A percentile compares a stretch with the other conserved stretches of the same genome.
Conservation (phyloP, 805 yeast genomes). For the Starmera amethionina region DNA sequence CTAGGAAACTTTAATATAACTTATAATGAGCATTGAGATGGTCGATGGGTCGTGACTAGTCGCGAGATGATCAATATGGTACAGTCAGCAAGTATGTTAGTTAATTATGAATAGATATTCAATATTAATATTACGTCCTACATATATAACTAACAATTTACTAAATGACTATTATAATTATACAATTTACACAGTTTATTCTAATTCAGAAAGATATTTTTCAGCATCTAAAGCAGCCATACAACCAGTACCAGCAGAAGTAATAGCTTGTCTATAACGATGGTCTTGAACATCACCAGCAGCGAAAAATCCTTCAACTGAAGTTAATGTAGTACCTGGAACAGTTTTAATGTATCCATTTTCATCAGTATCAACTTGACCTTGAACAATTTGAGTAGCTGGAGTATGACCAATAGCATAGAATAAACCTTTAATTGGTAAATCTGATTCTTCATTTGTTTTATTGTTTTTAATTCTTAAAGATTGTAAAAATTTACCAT, state of each 20-base stretch:
- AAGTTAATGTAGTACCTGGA: slow-evolving; percentile 84
- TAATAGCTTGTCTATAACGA: slow-evolving; percentile 95
- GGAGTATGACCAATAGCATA: slow-evolving; percentile 98
- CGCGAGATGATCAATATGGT: no score
- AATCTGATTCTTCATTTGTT: slow-evolving; percentile 57
- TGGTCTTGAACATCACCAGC: slow-evolving; percentile 99
- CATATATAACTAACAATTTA: no score
- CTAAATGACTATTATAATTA: neutral
- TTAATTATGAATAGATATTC: no score
- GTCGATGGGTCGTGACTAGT: no score
- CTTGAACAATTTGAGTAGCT: slow-evolving; percentile 74
- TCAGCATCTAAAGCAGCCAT: slow-evolving; percentile 98
- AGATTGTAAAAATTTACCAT: slow-evolving; percentile 69
- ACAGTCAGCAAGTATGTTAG: no score
- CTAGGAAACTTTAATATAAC: no score
- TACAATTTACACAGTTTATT: slow-evolving; percentile 12
- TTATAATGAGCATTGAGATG: no score
- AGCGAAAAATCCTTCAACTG: slow-evolving; percentile 87
- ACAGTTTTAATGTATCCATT: slow-evolving; percentile 81
- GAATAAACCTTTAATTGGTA: slow-evolving; percentile 84
- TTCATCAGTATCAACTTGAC: slow-evolving; percentile 72
- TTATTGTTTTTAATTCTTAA: slow-evolving; percentile 61
- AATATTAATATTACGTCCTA: no score
- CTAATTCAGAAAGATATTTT: slow-evolving; percentile 59
- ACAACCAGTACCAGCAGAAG: slow-evolving; percentile 99